phyloP scores from a whole-genome alignment of 306 rosid genomes.

The Quercus rubra region DNA sequence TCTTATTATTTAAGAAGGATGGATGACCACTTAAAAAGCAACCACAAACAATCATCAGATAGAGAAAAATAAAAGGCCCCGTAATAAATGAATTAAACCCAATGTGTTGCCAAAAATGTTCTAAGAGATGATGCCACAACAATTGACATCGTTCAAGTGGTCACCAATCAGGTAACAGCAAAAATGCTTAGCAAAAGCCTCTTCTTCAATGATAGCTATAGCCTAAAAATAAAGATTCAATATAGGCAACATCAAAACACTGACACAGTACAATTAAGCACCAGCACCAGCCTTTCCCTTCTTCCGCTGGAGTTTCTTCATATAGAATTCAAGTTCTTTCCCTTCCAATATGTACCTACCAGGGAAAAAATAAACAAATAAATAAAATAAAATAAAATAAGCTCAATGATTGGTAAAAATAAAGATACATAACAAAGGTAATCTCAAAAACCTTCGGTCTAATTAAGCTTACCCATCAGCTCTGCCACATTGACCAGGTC shows the following conservation, averaged over 20 bases:
- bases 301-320: constrained; percentile 45
- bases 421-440: neutral
- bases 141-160: neutral
- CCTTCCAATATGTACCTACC: constrained; percentile 46
- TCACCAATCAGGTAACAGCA: neutral
- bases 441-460: neutral
- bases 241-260: neutral
- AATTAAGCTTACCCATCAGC: constrained; percentile 40
- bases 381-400: neutral
- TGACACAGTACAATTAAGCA: constrained; percentile 21
- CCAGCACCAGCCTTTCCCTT: constrained; percentile 34
- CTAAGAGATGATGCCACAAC: neutral
- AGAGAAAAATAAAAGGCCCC: no score
- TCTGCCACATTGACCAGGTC: constrained; percentile 53
- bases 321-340: constrained; percentile 44
- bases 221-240: neutral
- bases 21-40: no score
- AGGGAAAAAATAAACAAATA: rapidly evolving
- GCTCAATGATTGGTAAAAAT: neutral
- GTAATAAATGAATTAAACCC: neutral
- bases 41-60: no score
- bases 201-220: neutral
- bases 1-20: no score
- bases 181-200: neutral
- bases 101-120: neutral